These are phyloP conservation scores for Acer campestre DNA, from an alignment of 345 rosid genomes.

Conservation along the genomic window DNA sequence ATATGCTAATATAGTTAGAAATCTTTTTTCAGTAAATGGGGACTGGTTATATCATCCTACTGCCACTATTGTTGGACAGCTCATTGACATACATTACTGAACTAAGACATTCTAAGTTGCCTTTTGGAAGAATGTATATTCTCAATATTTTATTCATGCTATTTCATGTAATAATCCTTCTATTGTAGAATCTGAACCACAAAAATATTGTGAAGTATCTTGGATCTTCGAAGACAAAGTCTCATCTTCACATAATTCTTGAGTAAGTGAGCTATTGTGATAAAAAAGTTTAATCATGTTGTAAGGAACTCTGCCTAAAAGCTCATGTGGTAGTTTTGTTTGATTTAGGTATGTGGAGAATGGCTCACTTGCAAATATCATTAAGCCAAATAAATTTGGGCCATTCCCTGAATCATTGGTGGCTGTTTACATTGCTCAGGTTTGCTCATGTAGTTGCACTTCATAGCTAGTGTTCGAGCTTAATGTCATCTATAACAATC, in stretches of 20 bases:
- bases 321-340: constrained; percentile 19
- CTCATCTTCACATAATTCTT: constrained; percentile 95
- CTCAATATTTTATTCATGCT: constrained; percentile 14
- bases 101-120: constrained; percentile 1
- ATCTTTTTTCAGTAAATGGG: neutral
- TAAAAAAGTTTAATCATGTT: neutral
- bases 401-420: constrained; percentile 98
- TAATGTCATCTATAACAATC: constrained; percentile 23
- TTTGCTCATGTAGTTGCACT: constrained; percentile 39
- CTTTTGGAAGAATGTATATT: constrained; percentile 6
- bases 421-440: constrained; percentile 99
- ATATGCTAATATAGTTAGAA: constrained; percentile 6
- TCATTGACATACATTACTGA: neutral
- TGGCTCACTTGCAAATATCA: constrained; percentile 98
- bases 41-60: neutral
- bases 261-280: constrained; percentile 64
- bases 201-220: constrained; percentile 98
- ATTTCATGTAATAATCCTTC: constrained; percentile 17
- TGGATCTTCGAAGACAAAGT: constrained; percentile 89
- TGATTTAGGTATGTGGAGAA: constrained; percentile 89
- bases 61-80: neutral
- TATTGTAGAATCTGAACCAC: constrained; percentile 88
- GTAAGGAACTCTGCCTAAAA: constrained; percentile 16
- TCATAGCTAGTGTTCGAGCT: constrained; percentile 19
- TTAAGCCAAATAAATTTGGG: constrained; percentile 98